Base-by-base conservation (phyloP, 768 basidiomycete species). In the Lentinula detonsa region DNA sequence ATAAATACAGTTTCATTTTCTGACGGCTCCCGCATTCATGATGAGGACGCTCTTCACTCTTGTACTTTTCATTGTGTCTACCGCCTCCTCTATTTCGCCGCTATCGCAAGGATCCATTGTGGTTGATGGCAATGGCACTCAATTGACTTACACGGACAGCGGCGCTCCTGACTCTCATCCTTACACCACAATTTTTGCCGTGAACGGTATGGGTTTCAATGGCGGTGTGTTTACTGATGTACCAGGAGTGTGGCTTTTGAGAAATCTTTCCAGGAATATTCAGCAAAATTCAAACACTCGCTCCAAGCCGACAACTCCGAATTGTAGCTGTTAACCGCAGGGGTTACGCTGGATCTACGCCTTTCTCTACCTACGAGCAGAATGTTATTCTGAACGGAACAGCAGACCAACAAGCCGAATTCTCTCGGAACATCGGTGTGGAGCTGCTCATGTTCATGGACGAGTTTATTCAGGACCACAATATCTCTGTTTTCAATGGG, bases 281-380 rank as follows among this genome's bases (percentile, higher is more conserved):
- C 21, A 21, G 28, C 21, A 49, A 49, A n/a, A 31, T 49, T 7
- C 48, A 49, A n/a, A n/a, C 56, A 7, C 39, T 57, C 18, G 39
- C 39, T 23, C 37, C 16, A 3, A 45, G 10, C 15, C 48, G 10
- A 18, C 52, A 54, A n/a, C 23, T 42, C 18, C 71, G 75, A 18
- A 40, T 71, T 7, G 70, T 76, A 35, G 63, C 62, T 28, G 54
- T 74, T 18, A 75, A 75, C 57, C 70, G 74, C 15, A 69, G 75
- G 9, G 66, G 69, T 40, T 75, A 75, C 58, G 70, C 70, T 0
- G 72, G 71, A 2, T 70, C 73, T 18, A 72, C 72, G 2, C 69
- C 70, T 0, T 70, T 70, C 45, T 69, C 69, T 1, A 57, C 64
- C 8, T 66, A 67, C 3, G 75, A 74, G 42, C 52, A 65, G 23